Percentiles rank a stretch among this genome's conserved stretches.
Conservation (phyloP, 1,284 basidiomycete genomes). For the Cystobasidiaceae sp. region DNA sequence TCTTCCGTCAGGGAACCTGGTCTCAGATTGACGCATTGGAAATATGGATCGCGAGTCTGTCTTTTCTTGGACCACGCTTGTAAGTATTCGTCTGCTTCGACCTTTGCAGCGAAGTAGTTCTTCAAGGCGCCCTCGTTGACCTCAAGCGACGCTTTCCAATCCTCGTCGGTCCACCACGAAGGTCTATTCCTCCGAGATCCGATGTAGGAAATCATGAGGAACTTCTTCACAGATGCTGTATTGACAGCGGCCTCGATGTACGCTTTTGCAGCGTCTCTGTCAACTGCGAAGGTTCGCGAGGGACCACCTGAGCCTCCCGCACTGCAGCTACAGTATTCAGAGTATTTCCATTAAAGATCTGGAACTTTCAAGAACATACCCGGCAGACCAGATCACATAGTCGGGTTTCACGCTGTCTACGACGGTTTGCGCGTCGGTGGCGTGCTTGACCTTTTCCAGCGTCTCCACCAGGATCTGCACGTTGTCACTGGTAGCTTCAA, state of each 20-base stretch:
- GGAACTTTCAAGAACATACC: not conserved
- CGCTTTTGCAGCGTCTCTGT: slow-evolving; percentile 52
- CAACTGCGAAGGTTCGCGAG: slow-evolving; percentile 62
- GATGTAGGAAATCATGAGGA: slow-evolving; percentile 23
- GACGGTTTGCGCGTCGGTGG: slow-evolving; percentile 10
- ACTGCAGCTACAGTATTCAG: slow-evolving; percentile 58
- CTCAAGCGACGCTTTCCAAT: slow-evolving; percentile 14
- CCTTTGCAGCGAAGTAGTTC: slow-evolving; percentile 49
- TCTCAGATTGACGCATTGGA: slow-evolving; percentile 66
- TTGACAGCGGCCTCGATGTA: slow-evolving; percentile 44
- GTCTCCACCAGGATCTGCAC: slow-evolving; percentile 17
- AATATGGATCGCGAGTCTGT: slow-evolving; percentile 46
- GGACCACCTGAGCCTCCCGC: slow-evolving; percentile 62
- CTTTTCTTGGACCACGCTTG: slow-evolving; percentile 48
- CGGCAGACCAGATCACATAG: slow-evolving; percentile 22
- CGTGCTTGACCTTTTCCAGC: slow-evolving; percentile 11
- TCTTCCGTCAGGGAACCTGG: slow-evolving; percentile 59
- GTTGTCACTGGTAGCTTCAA: not conserved
- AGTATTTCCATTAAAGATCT: not conserved
- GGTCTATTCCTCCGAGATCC: slow-evolving; percentile 10
- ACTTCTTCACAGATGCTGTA: slow-evolving; percentile 55
- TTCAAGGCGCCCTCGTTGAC: slow-evolving; percentile 13
- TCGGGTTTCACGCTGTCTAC: slow-evolving; percentile 12
- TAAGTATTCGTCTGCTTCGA: slow-evolving; percentile 65
- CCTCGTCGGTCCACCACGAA: slow-evolving; percentile 24